A percentile compares a stretch with the other conserved stretches of the same genome.
These are phyloP conservation scores for Hypoxylon sp. DNA, from an alignment of 2,329 filamentous ascomycete species.

Conservation along the genomic window DNA sequence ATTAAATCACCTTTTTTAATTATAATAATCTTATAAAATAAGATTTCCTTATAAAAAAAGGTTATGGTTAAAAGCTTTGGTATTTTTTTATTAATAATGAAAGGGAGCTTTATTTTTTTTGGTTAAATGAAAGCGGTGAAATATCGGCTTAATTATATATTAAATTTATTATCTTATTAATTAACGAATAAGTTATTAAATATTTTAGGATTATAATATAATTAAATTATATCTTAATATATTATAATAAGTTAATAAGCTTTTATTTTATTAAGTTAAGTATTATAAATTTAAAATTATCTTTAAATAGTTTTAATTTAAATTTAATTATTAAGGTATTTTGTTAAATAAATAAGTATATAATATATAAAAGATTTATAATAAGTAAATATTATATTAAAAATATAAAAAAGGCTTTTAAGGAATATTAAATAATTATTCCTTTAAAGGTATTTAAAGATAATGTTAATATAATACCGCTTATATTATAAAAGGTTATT, in stretches of 20 bases:
- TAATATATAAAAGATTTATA: not conserved
- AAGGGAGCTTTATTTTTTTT: not conserved
- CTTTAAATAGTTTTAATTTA: not conserved
- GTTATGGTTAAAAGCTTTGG: not conserved
- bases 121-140: too few species aligned
- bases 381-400: not conserved
- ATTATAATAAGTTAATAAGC: not conserved
- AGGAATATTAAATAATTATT: not conserved
- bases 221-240: not conserved
- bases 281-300: too few species aligned
- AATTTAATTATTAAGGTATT: not conserved
- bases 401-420: not conserved
- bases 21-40: not conserved
- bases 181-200: not conserved
- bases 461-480: not conserved
- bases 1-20: not conserved
- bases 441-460: too few species aligned
- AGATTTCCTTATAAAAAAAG: not conserved
- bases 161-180: not conserved
- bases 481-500: slow-evolving; percentile 1
- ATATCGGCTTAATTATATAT: too few species aligned
- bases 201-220: not conserved
- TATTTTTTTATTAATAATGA: not conserved
- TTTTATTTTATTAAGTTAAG: too few species aligned
- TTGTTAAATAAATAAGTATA: not conserved